Evolutionary conservation across 2,329 filamentous ascomycete genomes (phyloP).

Genomic region (Madurella mycetomatis): DNA sequence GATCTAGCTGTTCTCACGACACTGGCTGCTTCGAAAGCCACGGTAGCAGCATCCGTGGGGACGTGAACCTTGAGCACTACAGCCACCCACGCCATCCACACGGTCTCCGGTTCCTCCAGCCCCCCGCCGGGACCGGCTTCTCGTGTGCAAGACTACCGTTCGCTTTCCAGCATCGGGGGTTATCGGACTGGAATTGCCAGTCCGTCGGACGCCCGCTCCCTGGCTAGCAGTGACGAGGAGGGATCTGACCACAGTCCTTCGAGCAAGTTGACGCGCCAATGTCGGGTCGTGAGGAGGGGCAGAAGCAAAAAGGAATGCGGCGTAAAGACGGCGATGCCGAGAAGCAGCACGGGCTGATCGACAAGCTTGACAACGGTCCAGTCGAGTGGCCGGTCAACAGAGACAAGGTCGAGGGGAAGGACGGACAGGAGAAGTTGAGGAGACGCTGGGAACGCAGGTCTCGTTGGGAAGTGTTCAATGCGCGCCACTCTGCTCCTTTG

Average conservation of each 20-base stretch:
- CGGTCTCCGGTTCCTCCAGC: not conserved
- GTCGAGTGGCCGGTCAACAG: too few species aligned
- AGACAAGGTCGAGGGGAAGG: too few species aligned
- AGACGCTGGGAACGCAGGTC: too few species aligned
- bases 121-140: not conserved
- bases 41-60: not conserved
- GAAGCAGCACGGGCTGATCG: not conserved
- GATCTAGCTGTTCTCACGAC: not conserved
- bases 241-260: not conserved
- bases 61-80: not conserved
- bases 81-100: too few species aligned
- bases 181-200: not conserved
- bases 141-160: not conserved
- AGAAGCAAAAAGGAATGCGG: not conserved
- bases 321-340: not conserved
- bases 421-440: too few species aligned
- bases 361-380: not conserved
- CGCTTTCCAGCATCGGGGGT: not conserved
- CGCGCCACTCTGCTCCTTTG: too few species aligned
- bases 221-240: not conserved
- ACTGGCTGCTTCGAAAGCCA: not conserved
- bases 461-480: too few species aligned
- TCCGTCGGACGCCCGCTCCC: not conserved
- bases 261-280: not conserved
- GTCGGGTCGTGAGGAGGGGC: not conserved